Base-by-base conservation (phyloP, 306 rosid species). In the Pyrus pyrifolia region DNA sequence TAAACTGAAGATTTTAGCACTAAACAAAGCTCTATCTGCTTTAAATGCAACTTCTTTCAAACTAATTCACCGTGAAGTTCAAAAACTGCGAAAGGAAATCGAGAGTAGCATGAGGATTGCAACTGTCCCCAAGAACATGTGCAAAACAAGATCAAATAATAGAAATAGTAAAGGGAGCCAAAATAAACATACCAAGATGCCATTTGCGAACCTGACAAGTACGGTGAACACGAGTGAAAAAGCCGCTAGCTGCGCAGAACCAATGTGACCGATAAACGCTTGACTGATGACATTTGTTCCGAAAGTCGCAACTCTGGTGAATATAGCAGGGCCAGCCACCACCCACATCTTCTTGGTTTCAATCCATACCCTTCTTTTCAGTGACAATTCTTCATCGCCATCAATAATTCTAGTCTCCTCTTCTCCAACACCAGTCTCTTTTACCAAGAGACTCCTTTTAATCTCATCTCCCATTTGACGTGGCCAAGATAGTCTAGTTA, bases 271-370 rank as follows among this genome's bases (percentile, higher is more conserved):
- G 62, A 88, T 67, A 74, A 88, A 86, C 6, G 87, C 73, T 82
- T 86, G 90, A 35, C 71, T 75, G 31, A 88, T 77, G 1, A 88
- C 76, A 6, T 29, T 31, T 44, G 83, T 80, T 9, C 92, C 92
- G 76, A 84, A 88, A 0, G 88, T 81, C 27, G 92, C 82, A 60
- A 84, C 58, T 78, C 90, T 86, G 38, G 83, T 75, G 81, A 84
- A 75, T 23, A 88, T 86, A 45, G 92, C 92, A 10, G 92, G 90
- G 10, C 84, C 90, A 58, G 92, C 88, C 5, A 88, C 89, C 33
- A 72, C 52, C 92, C 88, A 86, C 80, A 88, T 75, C 79, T 46
- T 84, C 83, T 86, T 88, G 84, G 75, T 84, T 68, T 88, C 92
- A 52, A 30, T 35, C 92, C 89, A 86, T 70, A 62, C 80, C 76